Evolutionary conservation across 1,284 basidiomycete species (phyloP), one percentile per base, ranked within the genome.

Genomic region (Fomitopsis schrenkii): DNA sequence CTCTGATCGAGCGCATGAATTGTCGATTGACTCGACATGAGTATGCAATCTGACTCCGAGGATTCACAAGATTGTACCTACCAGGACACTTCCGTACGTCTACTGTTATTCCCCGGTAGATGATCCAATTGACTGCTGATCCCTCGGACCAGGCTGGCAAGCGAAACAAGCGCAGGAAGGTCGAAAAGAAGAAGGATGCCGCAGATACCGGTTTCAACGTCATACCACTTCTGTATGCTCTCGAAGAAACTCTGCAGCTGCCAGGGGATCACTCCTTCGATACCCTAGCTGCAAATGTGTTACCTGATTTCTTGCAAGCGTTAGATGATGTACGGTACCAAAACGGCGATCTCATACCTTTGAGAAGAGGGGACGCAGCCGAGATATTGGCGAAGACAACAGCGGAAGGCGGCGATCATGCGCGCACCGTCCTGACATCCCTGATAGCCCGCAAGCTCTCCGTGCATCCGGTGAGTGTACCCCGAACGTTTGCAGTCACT

Each of bases 261-360:
- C 52, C 53, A 7, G 48, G 35, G 17, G 46, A 59, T 14, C 35
- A 52, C 12, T 57, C 61, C 15, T 75, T 74, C 33, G 74, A 75
- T 5, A 26, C 46, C 0, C 33, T 70, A 14, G 62, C 72, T 0
- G 67, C 66, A 30, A 55, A 67, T 0, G 9, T 68, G 10, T 63
- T 73, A 5, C 61, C 63, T 1, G 69, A 72, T 7, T 67, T 67
- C 6, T 50, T 64, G 7, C 17, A 40, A 0, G 58, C 67, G 15
- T 62, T 61, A 68, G 10, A 62, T 58, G 30, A 61, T 59, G 17
- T 58, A 55, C 33, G 44, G 19, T 19, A 60, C 64, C 68, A 15
- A 30, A 63, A 22, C 12, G 2, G 38, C 30, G 30, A 33, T 15
- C 48, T 30, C n/a, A 9, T 19, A 38, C 59, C 53, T 58, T 15